These are phyloP conservation scores for Nepenthes mirabilis DNA, from an alignment of 148 eudicot genomes.

Conservation along the genomic window DNA sequence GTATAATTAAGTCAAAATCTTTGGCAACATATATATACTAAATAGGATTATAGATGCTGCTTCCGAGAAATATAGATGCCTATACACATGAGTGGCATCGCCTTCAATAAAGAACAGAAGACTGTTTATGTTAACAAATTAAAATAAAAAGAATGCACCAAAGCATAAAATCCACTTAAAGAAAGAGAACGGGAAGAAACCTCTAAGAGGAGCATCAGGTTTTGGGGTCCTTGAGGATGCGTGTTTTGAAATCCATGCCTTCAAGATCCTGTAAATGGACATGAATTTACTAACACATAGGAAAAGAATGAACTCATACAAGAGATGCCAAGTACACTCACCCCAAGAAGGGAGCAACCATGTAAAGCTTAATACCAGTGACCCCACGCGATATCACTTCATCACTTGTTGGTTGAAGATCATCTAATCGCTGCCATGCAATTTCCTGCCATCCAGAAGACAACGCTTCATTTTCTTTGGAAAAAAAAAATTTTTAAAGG, in stretches of 20 bases:
- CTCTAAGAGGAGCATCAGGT: slow-evolving; percentile 46
- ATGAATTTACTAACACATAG: neutral
- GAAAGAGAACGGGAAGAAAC: slow-evolving; percentile 12
- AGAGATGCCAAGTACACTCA: slow-evolving; percentile 22
- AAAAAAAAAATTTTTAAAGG: neutral
- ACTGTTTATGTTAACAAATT: too few species aligned
- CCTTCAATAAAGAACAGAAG: too few species aligned
- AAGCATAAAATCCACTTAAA: too few species aligned
- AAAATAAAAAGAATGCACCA: too few species aligned
- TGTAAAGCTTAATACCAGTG: slow-evolving; percentile 93
- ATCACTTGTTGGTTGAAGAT: slow-evolving; percentile 65
- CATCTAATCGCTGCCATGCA: slow-evolving; percentile 96
- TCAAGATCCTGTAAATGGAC: slow-evolving; percentile 49
- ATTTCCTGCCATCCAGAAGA: slow-evolving; percentile 57
- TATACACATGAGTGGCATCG: too few species aligned
- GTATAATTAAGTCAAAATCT: too few species aligned
- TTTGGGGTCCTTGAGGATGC: slow-evolving; percentile 33
- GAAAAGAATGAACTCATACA: neutral
- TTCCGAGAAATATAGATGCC: too few species aligned
- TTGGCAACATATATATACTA: too few species aligned
- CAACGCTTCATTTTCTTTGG: neutral
- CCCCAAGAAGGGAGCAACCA: slow-evolving; percentile 95
- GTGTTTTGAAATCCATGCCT: slow-evolving; percentile 65
- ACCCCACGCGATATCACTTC: slow-evolving; percentile 90
- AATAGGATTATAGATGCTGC: too few species aligned